Evolutionary conservation across 2,329 filamentous ascomycete genomes (phyloP), one percentile per base, ranked within the genome.

Genomic region (Acrocalymma vagum): DNA sequence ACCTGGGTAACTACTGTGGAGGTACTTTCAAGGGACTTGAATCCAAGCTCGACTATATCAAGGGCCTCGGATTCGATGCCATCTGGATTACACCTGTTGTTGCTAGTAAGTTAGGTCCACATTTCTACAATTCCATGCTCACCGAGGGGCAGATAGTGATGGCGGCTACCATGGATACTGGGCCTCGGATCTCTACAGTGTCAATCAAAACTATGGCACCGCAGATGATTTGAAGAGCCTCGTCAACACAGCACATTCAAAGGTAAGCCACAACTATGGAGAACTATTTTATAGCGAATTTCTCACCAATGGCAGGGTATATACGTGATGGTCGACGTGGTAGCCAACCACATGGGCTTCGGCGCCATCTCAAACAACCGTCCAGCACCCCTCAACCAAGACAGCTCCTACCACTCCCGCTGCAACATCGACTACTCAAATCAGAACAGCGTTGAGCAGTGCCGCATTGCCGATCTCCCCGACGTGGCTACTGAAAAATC

Each of bases 121-220:
- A 9, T n/a, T 6, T 9, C 14, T 9, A 18, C 5, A 22, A 6
- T 14, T 24, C 6, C 15, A 15, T 32, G 13, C 17, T 20, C 9
- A 8, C 9, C 27, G 9, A 14, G 15, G 6, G 15, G 17, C 11
- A 46, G 61, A 61, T n/a, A 72, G 72, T 36, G 71, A 72, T 13
- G 70, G 71, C 41, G 73, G 73, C 21, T 79, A 79, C 48, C 77
- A 79, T 48, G 77, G 77, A 15, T 79, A 78, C 53, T 78, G 75
- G 74, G 70, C 69, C 1, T 56, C 74, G 42, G 70, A 80, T 46
- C 59, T 80, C 10, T 74, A 79, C 42, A 43, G 62, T 1, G 45
- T 80, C 27, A 80, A 81, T 51, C 58, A 65, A 3, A 72, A 78
- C 42, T 80, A 78, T 42, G 78, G 78, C 4, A 73, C 71, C 9